These are phyloP conservation scores for Lepiota subincarnata DNA, from an alignment of 768 basidiomycete genomes.

Conservation along the genomic window DNA sequence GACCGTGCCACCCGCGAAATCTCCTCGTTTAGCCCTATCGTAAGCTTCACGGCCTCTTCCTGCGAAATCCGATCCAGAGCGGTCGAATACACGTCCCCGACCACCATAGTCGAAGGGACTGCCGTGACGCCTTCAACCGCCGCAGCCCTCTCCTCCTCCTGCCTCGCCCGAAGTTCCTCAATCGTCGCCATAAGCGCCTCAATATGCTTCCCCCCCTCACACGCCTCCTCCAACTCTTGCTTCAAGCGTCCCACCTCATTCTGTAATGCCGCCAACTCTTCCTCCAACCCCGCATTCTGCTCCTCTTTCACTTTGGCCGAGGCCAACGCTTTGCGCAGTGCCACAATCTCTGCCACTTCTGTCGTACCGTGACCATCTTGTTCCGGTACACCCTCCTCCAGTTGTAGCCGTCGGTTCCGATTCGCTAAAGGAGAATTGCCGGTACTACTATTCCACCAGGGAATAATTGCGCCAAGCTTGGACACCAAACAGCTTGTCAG, in stretches of 20 bases:
- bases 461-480: conserved; percentile 1
- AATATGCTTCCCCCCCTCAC: neutral
- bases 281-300: neutral
- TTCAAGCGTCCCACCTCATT: conserved; percentile 3
- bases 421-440: neutral
- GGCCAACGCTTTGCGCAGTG: conserved; percentile 5
- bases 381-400: neutral
- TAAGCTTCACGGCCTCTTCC: neutral
- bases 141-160: no score
- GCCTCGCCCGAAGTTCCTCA: neutral
- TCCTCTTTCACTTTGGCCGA: conserved; percentile 7
- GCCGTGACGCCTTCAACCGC: neutral
- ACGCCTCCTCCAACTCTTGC: neutral
- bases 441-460: neutral
- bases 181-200: neutral
- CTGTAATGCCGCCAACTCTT: conserved; percentile 3
- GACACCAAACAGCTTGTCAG: neutral
- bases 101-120: no score
- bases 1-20: conserved; percentile 1
- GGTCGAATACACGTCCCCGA: neutral
- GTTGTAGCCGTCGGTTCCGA: neutral
- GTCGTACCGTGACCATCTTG: neutral
- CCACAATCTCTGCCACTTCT: neutral
- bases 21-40: neutral
- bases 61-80: neutral